Evolutionary conservation across 805 yeast species (phyloP), one percentile per base, ranked within the genome.

Genomic region (Torulaspora maleeae): DNA sequence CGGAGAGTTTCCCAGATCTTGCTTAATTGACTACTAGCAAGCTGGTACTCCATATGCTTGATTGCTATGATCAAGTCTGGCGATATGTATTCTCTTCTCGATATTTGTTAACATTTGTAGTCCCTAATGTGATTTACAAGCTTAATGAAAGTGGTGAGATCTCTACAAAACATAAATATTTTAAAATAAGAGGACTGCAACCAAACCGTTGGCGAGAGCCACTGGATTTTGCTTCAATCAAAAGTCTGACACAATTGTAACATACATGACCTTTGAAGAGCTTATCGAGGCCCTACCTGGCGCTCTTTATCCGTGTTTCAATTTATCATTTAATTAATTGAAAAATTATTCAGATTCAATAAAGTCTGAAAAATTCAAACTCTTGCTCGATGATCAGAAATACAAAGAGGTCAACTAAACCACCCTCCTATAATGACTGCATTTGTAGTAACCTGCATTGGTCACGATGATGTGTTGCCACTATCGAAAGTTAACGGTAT

Each of bases 371-470:
- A 16, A 32, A n/a, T 32, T 27, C 30, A 27, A 16, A 7, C 25
- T 15, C 35, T 15, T 11, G 13, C 44, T 35, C 36, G 44, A 41
- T 41, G 44, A 41, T 32, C 33, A 28, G 25, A 24, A 17, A 11
- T 15, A 22, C 22, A 19, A 27, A 12, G 13, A 27, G 9, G 13
- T 27, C 7, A 6, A 27, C n/a, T 9, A 27, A 27, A 22, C 10
- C 15, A 27, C 27, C 19, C 16, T 9, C 19, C 16, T 9, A n/a
- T 29, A 11, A 47, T 47, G 50, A 38, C 47, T n/a, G 27, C 9
- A 6, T 47, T 44, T 27, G 54, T 50, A 9, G 44, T 50, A 13
- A 52, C 56, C 33, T 45, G 41, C 24, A 54, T 56, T 32, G 49
- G 48, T 34, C 56, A 51, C 35, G 43, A 45, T 13, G 44, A 36